Conservation (phyloP, 768 basidiomycete species). For the Steccherinum ochraceum region DNA sequence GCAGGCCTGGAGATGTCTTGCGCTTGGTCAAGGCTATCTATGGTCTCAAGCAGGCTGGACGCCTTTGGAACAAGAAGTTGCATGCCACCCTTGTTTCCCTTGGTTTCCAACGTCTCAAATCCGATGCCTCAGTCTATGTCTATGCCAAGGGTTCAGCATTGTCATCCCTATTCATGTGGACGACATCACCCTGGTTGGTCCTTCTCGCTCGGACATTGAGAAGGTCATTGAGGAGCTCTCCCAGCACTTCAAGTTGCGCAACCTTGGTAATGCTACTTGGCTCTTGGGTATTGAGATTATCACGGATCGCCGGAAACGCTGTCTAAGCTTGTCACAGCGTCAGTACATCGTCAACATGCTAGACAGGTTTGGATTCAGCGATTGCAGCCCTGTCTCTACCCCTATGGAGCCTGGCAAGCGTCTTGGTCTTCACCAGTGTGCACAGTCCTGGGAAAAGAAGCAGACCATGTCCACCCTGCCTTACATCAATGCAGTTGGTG, state of each 20-base stretch:
- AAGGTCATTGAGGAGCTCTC: not conserved
- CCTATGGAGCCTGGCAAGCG: constrained; percentile 6
- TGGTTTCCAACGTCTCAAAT: constrained; percentile 2
- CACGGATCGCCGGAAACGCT: constrained; percentile 9
- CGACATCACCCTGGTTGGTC: not conserved
- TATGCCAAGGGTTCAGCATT: not conserved
- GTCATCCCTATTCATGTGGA: constrained; percentile 5
- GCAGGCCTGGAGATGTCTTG: constrained; percentile 7
- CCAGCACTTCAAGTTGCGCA: constrained; percentile 8
- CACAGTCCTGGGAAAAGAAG: constrained; percentile 5
- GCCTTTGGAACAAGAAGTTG: constrained; percentile 21
- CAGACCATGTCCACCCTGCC: constrained; percentile 9
- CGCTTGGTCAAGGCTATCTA: constrained; percentile 24
- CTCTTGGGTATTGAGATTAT: constrained; percentile 15
- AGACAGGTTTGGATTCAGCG: constrained; percentile 14
- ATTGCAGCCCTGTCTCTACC: constrained; percentile 3
- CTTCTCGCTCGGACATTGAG: not conserved
- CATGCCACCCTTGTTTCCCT: constrained; percentile 9
- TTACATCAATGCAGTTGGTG: constrained; percentile 11
- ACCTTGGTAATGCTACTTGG: constrained; percentile 13
- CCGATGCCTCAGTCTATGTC: constrained; percentile 7
- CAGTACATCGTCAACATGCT: constrained; percentile 23
- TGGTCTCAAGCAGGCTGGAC: constrained; percentile 25
- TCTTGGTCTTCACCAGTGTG: not conserved
- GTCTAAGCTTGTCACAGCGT: constrained; percentile 26